Evolutionary conservation across 1,284 basidiomycete species (phyloP), one percentile per base, ranked within the genome.

Genomic region (Cryptococcus floricola): DNA sequence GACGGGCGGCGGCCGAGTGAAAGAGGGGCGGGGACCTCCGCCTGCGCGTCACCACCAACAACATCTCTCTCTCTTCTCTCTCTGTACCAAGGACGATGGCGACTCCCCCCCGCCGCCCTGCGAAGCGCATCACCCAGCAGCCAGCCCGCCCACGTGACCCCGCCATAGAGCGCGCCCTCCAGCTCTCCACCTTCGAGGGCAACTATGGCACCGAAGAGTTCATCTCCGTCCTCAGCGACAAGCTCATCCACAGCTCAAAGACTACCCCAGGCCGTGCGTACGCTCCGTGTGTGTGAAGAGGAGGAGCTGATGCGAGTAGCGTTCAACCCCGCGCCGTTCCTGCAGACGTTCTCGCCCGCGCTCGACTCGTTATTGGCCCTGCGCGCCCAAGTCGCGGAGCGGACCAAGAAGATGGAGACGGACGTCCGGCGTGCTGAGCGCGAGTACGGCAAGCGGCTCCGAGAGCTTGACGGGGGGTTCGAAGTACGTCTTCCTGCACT

Each of bases 201-300:
- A 88, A 91, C 76, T 97, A 96, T 76, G 88, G 92, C 70, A 86
- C 91, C 51, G 89, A 91, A 62, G 91, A 95, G 61, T 94, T 96
- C 66, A 83, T 98, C 50, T 85, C 87, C 23, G 82, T 84, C 8
- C 81, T 93, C 53, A 92, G 90, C 16, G 91, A 95, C 77, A 89
- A 85, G 73, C 81, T 92, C 50, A 93, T 95, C 54, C 77, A 84
- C n/a, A 84, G 88, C 64, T 92, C 90, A 39, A 91, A 91, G 71
- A 82, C 82, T 19, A 84, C 86, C 65, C 81, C 90, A 25, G 90
- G 89, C 50, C 90, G 91, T 93, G 78, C 65, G 90, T 64, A 3
- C 16, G 18, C 4, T 2, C 4, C 1, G 16, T 18, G 13, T 34
- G 41, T 14, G 18, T 50, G 27, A 8, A 13, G 34, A 18, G 42